Evolutionary conservation across 768 basidiomycete species (phyloP).

Genomic region (Suillus tomentosus): DNA sequence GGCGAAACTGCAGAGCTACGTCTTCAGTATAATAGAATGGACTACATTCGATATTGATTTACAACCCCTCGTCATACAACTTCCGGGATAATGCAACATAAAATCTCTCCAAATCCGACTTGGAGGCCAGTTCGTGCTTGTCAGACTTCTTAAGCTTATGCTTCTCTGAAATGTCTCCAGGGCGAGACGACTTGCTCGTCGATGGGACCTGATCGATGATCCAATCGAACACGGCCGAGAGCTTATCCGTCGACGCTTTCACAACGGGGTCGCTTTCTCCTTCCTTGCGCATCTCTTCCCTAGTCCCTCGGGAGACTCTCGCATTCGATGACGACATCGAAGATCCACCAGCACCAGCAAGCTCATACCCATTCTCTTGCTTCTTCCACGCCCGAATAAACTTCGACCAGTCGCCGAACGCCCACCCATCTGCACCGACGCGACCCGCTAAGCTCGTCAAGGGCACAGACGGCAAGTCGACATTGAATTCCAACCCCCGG

Average conservation of each 20-base stretch:
- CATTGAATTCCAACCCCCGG: slow-evolving; percentile 68
- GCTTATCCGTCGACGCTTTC: slow-evolving; percentile 67
- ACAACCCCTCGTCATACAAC: slow-evolving; percentile 91
- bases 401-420: slow-evolving; percentile 56
- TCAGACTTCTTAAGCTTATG: slow-evolving; percentile 23
- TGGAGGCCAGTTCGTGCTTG: slow-evolving; percentile 57
- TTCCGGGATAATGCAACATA: slow-evolving; percentile 88
- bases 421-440: slow-evolving; percentile 46
- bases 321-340: slow-evolving; percentile 6
- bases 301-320: slow-evolving; percentile 17
- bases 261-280: slow-evolving; percentile 55
- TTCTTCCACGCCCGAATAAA: slow-evolving; percentile 64
- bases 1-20: neutral
- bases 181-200: slow-evolving; percentile 13
- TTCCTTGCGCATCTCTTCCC: slow-evolving; percentile 27
- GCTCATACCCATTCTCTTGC: slow-evolving; percentile 45
- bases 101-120: slow-evolving; percentile 84
- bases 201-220: slow-evolving; percentile 69
- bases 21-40: neutral
- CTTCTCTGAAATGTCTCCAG: slow-evolving; percentile 26
- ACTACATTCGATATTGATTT: slow-evolving; percentile 23
- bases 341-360: slow-evolving; percentile 25
- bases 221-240: slow-evolving; percentile 81
- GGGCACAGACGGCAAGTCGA: slow-evolving; percentile 56
- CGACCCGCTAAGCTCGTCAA: slow-evolving; percentile 39